These are phyloP conservation scores for Jaltomata sinuosa DNA, from an alignment of 257 asterid genomes.

Conservation along the genomic window DNA sequence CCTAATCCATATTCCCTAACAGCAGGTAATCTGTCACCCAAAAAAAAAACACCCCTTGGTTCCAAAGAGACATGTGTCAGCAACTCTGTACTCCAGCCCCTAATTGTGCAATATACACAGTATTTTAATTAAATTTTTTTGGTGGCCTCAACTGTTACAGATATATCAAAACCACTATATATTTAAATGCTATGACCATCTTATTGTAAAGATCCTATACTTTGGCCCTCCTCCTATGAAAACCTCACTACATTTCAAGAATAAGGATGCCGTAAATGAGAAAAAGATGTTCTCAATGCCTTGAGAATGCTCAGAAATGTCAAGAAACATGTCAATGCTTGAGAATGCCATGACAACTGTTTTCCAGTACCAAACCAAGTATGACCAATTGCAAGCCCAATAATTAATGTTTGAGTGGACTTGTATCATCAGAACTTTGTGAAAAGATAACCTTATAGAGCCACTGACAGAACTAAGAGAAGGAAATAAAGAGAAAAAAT, in stretches of 20 bases:
- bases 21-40: background rate
- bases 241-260: background rate
- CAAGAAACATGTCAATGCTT: background rate
- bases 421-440: background rate
- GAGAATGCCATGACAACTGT: background rate
- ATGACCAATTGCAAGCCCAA: background rate
- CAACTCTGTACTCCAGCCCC: no score
- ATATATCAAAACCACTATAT: background rate
- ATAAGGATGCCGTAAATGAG: background rate
- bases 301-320: no score
- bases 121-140: background rate
- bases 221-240: background rate
- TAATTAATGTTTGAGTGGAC: background rate
- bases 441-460: background rate
- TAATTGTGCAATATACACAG: no score
- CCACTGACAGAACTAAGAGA: background rate
- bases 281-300: background rate
- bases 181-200: background rate
- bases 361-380: background rate
- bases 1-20: background rate
- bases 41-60: background rate
- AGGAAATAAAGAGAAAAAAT: background rate
- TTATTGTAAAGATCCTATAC: background rate
- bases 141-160: background rate
- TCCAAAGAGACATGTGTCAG: no score